Conservation (phyloP, 371 early-diverging fungal species). For the Mortierella sp. region DNA sequence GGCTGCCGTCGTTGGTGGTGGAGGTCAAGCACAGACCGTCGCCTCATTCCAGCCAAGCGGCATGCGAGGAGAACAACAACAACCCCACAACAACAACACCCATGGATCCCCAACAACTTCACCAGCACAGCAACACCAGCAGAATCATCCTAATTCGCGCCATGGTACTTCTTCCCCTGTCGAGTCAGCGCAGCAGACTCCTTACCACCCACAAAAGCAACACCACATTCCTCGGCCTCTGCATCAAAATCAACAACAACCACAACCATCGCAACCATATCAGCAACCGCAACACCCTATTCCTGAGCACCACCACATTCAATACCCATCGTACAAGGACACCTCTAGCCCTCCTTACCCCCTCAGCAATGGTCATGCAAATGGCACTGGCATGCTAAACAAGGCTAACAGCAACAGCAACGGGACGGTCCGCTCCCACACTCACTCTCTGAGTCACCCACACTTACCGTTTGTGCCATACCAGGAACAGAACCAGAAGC, state of each 20-base stretch:
- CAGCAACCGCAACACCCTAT: constrained; percentile 4
- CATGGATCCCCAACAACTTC: constrained; percentile 4
- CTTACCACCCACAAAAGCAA: neutral
- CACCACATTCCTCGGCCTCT: neutral
- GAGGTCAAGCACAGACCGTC: constrained; percentile 5
- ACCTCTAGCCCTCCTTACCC: neutral
- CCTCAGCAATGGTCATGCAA: neutral
- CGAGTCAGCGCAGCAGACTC: neutral
- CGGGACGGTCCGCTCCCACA: constrained; percentile 9
- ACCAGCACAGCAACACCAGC: neutral
- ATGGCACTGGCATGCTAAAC: neutral
- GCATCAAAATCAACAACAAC: constrained; percentile 15
- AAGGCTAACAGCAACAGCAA: neutral
- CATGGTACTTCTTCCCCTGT: neutral
- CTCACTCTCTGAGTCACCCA: constrained; percentile 25
- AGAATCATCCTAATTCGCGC: neutral
- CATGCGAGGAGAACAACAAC: neutral
- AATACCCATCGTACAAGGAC: constrained; percentile 5
- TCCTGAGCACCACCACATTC: constrained; percentile 10
- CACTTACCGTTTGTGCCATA: constrained; percentile 5
- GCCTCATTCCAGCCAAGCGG: neutral
- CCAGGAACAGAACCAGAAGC: constrained; percentile 11
- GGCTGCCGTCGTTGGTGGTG: neutral
- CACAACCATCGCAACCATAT: constrained; percentile 1
- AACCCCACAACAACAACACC: neutral